Base-by-base conservation (phyloP, 2,329 filamentous ascomycete genomes). In the Cryphonectria carpinicola region DNA sequence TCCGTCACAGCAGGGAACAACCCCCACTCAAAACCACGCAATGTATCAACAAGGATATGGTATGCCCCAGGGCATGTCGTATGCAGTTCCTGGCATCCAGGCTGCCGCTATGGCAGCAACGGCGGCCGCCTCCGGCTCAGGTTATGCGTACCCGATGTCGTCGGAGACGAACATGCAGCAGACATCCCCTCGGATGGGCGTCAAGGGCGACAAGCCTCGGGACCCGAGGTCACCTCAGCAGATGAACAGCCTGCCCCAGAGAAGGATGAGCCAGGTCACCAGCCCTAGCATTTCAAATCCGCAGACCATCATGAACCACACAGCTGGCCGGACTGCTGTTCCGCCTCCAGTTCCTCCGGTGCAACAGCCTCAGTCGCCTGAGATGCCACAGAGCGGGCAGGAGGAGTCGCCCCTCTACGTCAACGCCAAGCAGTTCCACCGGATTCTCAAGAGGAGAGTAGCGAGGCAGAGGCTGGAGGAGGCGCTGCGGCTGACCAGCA, bases 401-500 rank as follows among this genome's bases (percentile, higher is more conserved):
- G 96, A 98, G 80, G 96, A 99, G 79, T 95, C 95, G 0, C 96
- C 96, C 0, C 85, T 99, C 0, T 99, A 99, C 76, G 96, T 99
- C 77, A 99, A 99, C 77, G 96, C 96, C 6, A 99, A 99, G 81
- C 96, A 99, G 78, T 99, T 99, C 76, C 96, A 99, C 79, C 92
- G 96, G 37, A 99, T 99, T 65, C 83, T 99, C 68, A 98, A 99
- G 85, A 89, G 96, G 70, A 89, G 96, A 71, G 94, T 98, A 74
- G 96, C 96, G 8, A 89, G 96, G 46, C 96, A 98, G 81, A 94
- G 93, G 79, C 86, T 99, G 22, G 96, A 99, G 80, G 96, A 99
- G 80, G 93, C 95, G 68, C 83, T 99, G 60, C 90, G 96, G 58
- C 84, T 98, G 70, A 98, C 96, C 0, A 97, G 92, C 13, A 99